Evolutionary conservation across 2,329 filamentous ascomycete species (phyloP), one percentile per base, ranked within the genome.

Genomic region (Xylariaceae sp.): DNA sequence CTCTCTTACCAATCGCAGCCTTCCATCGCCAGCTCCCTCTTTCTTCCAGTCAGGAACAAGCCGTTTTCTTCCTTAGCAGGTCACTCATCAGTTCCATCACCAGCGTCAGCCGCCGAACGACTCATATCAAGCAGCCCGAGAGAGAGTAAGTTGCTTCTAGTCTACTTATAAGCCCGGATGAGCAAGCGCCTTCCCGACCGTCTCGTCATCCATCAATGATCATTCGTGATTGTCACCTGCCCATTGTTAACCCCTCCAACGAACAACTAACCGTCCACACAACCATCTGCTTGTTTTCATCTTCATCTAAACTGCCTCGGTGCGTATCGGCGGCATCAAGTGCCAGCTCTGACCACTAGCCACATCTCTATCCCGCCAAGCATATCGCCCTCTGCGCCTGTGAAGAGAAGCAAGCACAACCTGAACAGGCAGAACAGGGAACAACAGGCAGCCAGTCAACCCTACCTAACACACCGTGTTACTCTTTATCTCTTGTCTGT

Each of bases 151-250:
- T 28, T 38, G 31, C n/a, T n/a, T n/a, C n/a, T n/a, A 5, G 12
- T 23, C 16, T 13, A 16, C 14, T 38, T 19, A 13, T 19, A 21
- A 35, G 31, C 34, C n/a, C n/a, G n/a, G 27, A 32, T 39, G 30
- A 23, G 27, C 19, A 19, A 28, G 12, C 28, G 16, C 18, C 15
- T n/a, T n/a, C 21, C 30, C 5, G 8, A 19, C 11, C 14, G 23
- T 27, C 31, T 31, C 19, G 40, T 44, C 41, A 40, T 41, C 39
- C 43, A 34, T 35, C 40, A n/a, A n/a, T n/a, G n/a, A n/a, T n/a
- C n/a, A n/a, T n/a, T n/a, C n/a, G n/a, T n/a, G n/a, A 43, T 45
- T 17, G 44, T 46, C 44, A 46, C 38, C 44, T 41, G 36, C 18
- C 28, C 28, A 28, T 35, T n/a, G n/a, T n/a, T 36, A 31, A 21